phyloP scores from a whole-genome alignment of 148 eudicot genomes.

The Rhododendron kiyosumense region DNA sequence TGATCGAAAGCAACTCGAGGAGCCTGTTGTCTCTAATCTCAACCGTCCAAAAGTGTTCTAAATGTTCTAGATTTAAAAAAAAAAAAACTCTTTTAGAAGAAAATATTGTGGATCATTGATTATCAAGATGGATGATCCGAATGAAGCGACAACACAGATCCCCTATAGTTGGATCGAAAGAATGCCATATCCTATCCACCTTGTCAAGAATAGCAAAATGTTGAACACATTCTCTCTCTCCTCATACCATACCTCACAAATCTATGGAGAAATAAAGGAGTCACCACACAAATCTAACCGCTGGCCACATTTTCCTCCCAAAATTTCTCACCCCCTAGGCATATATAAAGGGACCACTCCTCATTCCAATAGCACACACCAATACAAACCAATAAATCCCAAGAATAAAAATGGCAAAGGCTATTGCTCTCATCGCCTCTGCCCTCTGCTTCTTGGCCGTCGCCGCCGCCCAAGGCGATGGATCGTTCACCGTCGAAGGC shows the following conservation, averaged over 20 bases:
- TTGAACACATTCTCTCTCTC: not conserved
- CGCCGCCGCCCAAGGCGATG: not conserved
- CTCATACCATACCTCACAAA: not conserved
- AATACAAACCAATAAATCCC: not conserved
- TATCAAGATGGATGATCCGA: too few species aligned
- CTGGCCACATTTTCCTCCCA: not conserved
- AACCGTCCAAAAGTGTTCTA: too few species aligned
- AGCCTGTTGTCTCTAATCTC: too few species aligned
- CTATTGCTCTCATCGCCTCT: not conserved
- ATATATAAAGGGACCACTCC: not conserved
- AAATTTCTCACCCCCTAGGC: not conserved
- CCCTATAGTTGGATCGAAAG: too few species aligned
- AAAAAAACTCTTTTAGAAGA: too few species aligned
- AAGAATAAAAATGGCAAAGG: not conserved
- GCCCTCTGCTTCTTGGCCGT: not conserved
- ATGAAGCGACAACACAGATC: too few species aligned
- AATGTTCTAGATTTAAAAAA: accelerated
- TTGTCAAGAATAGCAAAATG: not conserved
- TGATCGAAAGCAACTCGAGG: too few species aligned
- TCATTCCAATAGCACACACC: not conserved
- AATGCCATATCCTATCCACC: not conserved
- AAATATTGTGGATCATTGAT: too few species aligned
- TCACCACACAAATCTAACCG: not conserved
- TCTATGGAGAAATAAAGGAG: not conserved
- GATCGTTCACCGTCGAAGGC: not conserved